phyloP scores from a whole-genome alignment of 257 asterid species.

The Fraxinus pennsylvanica region DNA sequence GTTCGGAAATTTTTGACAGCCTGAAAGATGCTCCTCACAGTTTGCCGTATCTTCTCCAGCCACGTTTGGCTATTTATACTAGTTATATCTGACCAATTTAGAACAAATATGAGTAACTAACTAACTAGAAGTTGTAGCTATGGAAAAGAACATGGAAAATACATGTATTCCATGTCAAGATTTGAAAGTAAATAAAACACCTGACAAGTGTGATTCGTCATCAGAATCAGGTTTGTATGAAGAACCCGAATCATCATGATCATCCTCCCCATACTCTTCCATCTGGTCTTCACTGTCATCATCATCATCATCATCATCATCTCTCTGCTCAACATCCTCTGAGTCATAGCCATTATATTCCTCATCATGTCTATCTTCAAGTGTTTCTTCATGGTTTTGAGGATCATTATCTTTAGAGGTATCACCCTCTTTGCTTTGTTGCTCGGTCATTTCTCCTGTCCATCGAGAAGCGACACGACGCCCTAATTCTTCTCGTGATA shows the following conservation, averaged over 20 bases:
- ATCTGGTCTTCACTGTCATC: slow-evolving; percentile 51
- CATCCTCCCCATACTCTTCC: slow-evolving; percentile 58
- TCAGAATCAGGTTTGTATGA: slow-evolving; percentile 60
- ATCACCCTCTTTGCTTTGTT: slow-evolving; percentile 50
- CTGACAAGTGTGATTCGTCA: slow-evolving; percentile 72
- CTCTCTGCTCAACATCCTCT: slow-evolving; percentile 62
- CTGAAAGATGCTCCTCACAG: slow-evolving; percentile 60
- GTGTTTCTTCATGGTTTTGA: slow-evolving; percentile 46
- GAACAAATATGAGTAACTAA: slow-evolving; percentile 29
- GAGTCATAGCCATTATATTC: slow-evolving; percentile 65
- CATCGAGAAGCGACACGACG: slow-evolving; percentile 93
- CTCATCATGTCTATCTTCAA: slow-evolving; percentile 48
- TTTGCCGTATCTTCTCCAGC: slow-evolving; percentile 83
- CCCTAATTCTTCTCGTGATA: slow-evolving; percentile 92
- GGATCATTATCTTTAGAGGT: slow-evolving; percentile 45
- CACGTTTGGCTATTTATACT: slow-evolving; percentile 64
- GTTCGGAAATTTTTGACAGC: slow-evolving; percentile 76
- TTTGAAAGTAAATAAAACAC: slow-evolving; percentile 37
- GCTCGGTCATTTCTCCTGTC: slow-evolving; percentile 73
- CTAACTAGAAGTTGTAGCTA: slow-evolving; percentile 15
- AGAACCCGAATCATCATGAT: slow-evolving; percentile 67
- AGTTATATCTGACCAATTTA: slow-evolving; percentile 52
- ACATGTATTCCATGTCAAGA: slow-evolving; percentile 13
- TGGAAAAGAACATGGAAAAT: slow-evolving; percentile 4
- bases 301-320: slow-evolving; percentile 61